phyloP scores from a whole-genome alignment of 2,329 filamentous ascomycete genomes.

The Onygenales sp. region DNA sequence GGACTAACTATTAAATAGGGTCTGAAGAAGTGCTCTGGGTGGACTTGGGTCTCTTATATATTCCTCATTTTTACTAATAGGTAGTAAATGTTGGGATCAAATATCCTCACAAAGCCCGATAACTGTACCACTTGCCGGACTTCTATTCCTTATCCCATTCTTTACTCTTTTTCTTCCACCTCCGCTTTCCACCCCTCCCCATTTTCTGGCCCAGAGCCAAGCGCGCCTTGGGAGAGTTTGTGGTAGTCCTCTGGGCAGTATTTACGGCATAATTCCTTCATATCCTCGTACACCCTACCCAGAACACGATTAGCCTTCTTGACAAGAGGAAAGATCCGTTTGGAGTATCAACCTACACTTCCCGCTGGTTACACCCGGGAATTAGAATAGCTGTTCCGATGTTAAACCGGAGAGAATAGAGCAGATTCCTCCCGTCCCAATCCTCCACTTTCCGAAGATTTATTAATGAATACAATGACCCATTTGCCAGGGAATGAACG shows the following conservation, averaged over 20 bases:
- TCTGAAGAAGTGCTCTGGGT: no score
- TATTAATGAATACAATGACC: not conserved
- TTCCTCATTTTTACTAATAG: no score
- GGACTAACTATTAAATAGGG: no score
- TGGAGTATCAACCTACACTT: slow-evolving; percentile 1
- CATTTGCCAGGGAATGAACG: not conserved
- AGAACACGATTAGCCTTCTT: not conserved
- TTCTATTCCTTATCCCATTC: no score
- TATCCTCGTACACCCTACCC: not conserved
- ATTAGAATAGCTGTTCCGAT: slow-evolving; percentile 6
- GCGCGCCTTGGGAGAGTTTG: not conserved
- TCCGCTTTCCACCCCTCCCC: not conserved
- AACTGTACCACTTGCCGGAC: no score
- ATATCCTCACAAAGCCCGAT: no score
- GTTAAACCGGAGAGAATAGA: slow-evolving; percentile 14
- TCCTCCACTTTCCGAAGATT: no score
- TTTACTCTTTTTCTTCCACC: no score
- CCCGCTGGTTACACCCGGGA: slow-evolving; percentile 5
- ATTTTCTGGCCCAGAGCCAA: not conserved
- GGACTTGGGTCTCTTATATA: no score
- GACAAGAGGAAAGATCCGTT: not conserved
- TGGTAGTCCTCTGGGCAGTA: not conserved
- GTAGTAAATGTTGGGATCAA: no score
- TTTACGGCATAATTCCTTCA: not conserved
- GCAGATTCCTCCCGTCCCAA: slow-evolving; percentile 18